Evolutionary conservation across 1,139 yeast genomes (phyloP).

Genomic region (Sugiyamaella paludigena): DNA sequence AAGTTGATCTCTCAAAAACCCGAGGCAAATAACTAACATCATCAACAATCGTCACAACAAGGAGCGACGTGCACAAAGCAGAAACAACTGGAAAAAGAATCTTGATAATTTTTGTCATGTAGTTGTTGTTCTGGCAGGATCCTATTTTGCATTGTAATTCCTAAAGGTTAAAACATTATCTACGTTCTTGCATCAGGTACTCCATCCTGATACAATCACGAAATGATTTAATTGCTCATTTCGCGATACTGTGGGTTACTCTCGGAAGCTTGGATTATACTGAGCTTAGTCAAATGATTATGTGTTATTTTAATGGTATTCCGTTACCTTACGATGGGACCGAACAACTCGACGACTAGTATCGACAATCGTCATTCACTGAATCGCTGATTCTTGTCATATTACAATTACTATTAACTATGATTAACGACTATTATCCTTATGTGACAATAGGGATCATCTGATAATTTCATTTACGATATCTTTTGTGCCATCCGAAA

Average conservation of each 20-base stretch:
- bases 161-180: conserved; percentile 20
- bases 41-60: too few species aligned
- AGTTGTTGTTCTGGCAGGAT: conserved; percentile 37
- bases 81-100: conserved; percentile 1
- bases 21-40: too few species aligned
- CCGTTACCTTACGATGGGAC: background rate
- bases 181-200: conserved; percentile 31
- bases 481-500: too few species aligned
- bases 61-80: too few species aligned
- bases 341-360: background rate
- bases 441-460: background rate
- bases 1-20: too few species aligned
- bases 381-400: too few species aligned
- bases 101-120: conserved; percentile 27
- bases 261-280: conserved; percentile 31
- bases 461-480: too few species aligned
- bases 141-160: conserved; percentile 27
- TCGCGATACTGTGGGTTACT: conserved; percentile 23
- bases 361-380: background rate
- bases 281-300: conserved; percentile 28
- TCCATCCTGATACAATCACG: conserved; percentile 32
- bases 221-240: conserved; percentile 21
- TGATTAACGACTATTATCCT: conserved; percentile 1
- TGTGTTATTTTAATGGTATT: conserved; percentile 27
- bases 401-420: background rate